A percentile compares a stretch with the other conserved stretches of the same genome.
phyloP scores from a whole-genome alignment of 208 protist genomes.

The Leishmania arabica region DNA sequence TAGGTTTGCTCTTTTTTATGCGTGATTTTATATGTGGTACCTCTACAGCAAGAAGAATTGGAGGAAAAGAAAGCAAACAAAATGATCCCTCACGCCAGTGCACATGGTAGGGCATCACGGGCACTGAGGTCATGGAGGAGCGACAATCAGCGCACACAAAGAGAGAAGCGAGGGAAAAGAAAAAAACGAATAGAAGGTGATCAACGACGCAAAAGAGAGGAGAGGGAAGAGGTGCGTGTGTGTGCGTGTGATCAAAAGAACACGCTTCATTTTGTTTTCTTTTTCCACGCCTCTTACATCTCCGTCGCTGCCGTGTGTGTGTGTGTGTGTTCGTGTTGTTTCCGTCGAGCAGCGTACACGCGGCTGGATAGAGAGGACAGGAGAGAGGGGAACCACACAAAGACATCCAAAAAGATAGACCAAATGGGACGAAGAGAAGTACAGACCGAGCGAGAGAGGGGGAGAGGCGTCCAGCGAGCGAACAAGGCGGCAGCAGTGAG shows the following conservation, averaged over 20 bases:
- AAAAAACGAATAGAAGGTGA: not conserved
- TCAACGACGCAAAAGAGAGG: not conserved
- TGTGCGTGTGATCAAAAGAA: not conserved
- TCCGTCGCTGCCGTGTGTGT: not conserved
- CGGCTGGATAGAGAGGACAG: not conserved
- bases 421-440: not conserved
- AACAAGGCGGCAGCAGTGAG: slow-evolving; percentile 2
- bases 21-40: not conserved
- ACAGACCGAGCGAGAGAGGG: not conserved
- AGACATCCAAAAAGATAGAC: not conserved
- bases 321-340: not conserved
- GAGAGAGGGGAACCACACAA: no score
- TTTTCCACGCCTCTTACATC: not conserved
- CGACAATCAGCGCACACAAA: not conserved
- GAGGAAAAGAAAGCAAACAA: not conserved
- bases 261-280: not conserved
- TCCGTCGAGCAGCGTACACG: not conserved
- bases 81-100: not conserved
- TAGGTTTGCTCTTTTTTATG: not conserved
- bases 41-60: not conserved
- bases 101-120: not conserved
- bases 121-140: not conserved
- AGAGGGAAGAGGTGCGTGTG: not conserved
- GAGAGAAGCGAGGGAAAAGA: not conserved
- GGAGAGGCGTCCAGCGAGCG: not conserved